Evolutionary conservation across 2,329 filamentous ascomycete species (phyloP).

Genomic region (Microdochium paspali): DNA sequence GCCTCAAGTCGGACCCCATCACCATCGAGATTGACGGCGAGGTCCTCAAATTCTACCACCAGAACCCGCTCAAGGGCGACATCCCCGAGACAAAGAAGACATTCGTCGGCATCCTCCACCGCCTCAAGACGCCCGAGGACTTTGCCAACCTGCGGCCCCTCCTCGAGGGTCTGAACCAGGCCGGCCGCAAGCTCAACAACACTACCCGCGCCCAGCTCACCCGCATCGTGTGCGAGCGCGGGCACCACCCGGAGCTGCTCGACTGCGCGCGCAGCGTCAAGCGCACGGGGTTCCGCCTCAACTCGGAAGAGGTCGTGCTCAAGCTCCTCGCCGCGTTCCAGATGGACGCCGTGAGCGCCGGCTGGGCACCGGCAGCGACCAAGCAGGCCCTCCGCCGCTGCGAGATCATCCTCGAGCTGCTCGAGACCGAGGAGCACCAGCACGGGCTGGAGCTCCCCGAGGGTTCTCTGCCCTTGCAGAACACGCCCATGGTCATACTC

Average conservation of each 20-base stretch:
- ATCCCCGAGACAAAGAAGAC: slow-evolving; percentile 31
- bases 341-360: slow-evolving; percentile 28
- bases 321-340: slow-evolving; percentile 27
- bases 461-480: slow-evolving; percentile 19
- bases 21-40: slow-evolving; percentile 49
- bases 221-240: slow-evolving; percentile 27
- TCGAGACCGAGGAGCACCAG: slow-evolving; percentile 26
- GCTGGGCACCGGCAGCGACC: slow-evolving; percentile 24
- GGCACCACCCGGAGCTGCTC: slow-evolving; percentile 35
- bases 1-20: slow-evolving; percentile 44
- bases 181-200: slow-evolving; percentile 25
- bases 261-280: slow-evolving; percentile 37
- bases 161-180: slow-evolving; percentile 38
- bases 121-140: slow-evolving; percentile 39
- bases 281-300: slow-evolving; percentile 35
- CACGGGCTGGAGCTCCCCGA: slow-evolving; percentile 6
- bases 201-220: slow-evolving; percentile 27
- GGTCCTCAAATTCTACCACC: slow-evolving; percentile 39
- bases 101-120: slow-evolving; percentile 25
- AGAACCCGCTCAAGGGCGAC: slow-evolving; percentile 27
- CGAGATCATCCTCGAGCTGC: slow-evolving; percentile 37
- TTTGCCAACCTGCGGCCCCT: slow-evolving; percentile 42
- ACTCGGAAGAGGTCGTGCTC: slow-evolving; percentile 28
- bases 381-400: slow-evolving; percentile 33
- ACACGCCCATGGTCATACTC: slow-evolving; percentile 32